Conservation (phyloP, 2,329 filamentous ascomycete species). For the Dactylellina parvicollis region DNA sequence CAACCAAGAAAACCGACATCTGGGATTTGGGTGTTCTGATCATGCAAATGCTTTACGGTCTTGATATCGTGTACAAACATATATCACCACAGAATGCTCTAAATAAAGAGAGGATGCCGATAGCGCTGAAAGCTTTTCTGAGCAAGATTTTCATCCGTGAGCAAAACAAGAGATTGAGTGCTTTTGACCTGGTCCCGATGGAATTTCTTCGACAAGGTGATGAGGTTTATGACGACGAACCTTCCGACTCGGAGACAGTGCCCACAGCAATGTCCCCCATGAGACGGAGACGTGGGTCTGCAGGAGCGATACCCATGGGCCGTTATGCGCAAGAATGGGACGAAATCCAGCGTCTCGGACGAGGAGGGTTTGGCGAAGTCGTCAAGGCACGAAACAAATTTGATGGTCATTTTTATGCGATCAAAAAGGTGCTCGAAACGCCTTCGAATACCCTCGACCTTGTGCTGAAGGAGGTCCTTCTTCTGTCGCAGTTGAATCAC, state of each 20-base stretch:
- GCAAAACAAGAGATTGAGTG: conserved; percentile 82
- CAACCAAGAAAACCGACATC: conserved; percentile 83
- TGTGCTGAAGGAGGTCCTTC: conserved; percentile 82
- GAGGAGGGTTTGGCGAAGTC: conserved; percentile 94
- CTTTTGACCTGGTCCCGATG: conserved; percentile 75
- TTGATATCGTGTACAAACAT: conserved; percentile 78
- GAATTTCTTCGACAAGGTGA: conserved; percentile 65
- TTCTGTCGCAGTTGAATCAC: conserved; percentile 92
- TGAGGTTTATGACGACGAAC: conserved; percentile 62
- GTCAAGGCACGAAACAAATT: conserved; percentile 94
- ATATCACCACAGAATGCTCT: conserved; percentile 80
- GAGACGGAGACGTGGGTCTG: conserved; percentile 57
- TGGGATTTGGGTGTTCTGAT: conserved; percentile 95
- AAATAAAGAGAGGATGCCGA: conserved; percentile 76
- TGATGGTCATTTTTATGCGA: conserved; percentile 90
- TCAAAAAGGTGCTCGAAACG: conserved; percentile 92
- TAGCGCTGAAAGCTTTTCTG: conserved; percentile 80
- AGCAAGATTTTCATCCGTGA: conserved; percentile 85
- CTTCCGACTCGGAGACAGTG: conserved; percentile 56
- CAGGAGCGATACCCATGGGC: conserved; percentile 60
- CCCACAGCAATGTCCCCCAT: conserved; percentile 60
- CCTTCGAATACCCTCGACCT: conserved; percentile 82
- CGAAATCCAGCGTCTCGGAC: conserved; percentile 86
- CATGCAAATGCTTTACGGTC: conserved; percentile 91
- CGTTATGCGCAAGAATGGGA: conserved; percentile 90